These are phyloP conservation scores for Cyclostephanos invisitatus DNA, from an alignment of 108 stramenopile genomes.

Conservation along the genomic window DNA sequence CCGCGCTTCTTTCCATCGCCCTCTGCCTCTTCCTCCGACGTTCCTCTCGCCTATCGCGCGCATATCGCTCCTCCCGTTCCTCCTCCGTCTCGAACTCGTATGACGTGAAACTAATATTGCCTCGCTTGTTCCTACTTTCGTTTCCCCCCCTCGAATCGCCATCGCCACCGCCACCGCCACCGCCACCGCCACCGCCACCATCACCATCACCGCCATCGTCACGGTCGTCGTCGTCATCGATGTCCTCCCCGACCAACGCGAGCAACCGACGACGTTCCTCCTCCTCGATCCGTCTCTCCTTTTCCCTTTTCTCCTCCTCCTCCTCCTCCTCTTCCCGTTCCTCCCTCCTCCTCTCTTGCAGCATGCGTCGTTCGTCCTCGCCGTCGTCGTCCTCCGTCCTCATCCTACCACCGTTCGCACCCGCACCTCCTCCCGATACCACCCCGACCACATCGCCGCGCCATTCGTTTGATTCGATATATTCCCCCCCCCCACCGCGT, in stretches of 20 bases:
- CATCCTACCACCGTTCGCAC: too few species aligned
- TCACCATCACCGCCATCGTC: background rate
- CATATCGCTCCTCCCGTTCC: conserved; percentile 52
- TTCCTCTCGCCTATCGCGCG: conserved; percentile 43
- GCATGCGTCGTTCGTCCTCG: conserved; percentile 5
- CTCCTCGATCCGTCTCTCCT: conserved; percentile 30
- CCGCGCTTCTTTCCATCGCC: background rate
- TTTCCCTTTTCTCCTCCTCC: too few species aligned
- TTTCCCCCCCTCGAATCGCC: conserved; percentile 5
- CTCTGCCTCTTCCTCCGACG: conserved; percentile 27
- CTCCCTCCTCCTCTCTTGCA: conserved; percentile 10
- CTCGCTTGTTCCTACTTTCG: background rate
- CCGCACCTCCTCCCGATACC: background rate
- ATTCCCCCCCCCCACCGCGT: too few species aligned
- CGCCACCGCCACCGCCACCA: conserved; percentile 8
- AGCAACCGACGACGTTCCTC: conserved; percentile 45
- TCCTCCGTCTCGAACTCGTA: conserved; percentile 54
- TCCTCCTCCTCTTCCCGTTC: conserved; percentile 11
- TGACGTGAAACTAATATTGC: conserved; percentile 5
- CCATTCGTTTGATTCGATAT: too few species aligned
- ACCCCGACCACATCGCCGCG: too few species aligned
- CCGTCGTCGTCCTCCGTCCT: background rate
- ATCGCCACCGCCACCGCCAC: conserved; percentile 18
- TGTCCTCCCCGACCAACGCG: conserved; percentile 23
- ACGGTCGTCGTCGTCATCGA: too few species aligned